Evolutionary conservation across 306 rosid genomes (phyloP), one percentile per base, ranked within the genome.

Genomic region (Pyrus communis): DNA sequence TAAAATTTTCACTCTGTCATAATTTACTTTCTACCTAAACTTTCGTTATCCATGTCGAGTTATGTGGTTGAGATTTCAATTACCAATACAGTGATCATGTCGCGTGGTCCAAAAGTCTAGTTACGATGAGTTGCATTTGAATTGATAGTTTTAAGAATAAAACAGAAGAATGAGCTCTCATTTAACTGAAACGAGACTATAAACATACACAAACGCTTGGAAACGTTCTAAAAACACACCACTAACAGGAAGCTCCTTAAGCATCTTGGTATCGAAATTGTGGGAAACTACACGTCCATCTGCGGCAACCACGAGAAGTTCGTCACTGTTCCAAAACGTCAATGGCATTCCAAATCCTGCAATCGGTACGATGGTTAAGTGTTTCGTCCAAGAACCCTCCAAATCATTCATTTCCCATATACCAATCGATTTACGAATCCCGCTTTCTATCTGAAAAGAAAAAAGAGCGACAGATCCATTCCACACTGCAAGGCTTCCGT

Each of bases 1-100:
- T 40, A 40, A 40, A 0, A 40, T 9, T 9, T 42, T 42, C 3
- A 42, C 45, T 5, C 10, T 9, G 12, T 9, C 10, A 2, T 38
- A 7, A 42, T 9, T 42, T 42, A 42, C 3, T 42, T 42, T 42
- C 11, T 42, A 9, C 0, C 3, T 2, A 42, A 42, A 42, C 0
- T 42, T 9, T 8, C 6, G 0, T 0, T 0, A 0, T 1, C 0
- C 18, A 0, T 13, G 0, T 4, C 0, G 0, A 13, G 2, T 46
- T 4, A 45, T 1, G 0, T 45, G 4, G 4, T 43, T 0, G 4
- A 11, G 1, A 13, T 45, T 11, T 11, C 51, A 11, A 45, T 45
- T 2, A 43, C 3, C 15, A 13, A 46, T 46, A 46, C 4, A 46
- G 52, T 45, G 14, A 14, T 4, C 54, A 49, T 49, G 3, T 5